Evolutionary conservation across 225 moss, liverwort and hornwort species (phyloP).

Genomic region (Thuidium tamariscinum): DNA sequence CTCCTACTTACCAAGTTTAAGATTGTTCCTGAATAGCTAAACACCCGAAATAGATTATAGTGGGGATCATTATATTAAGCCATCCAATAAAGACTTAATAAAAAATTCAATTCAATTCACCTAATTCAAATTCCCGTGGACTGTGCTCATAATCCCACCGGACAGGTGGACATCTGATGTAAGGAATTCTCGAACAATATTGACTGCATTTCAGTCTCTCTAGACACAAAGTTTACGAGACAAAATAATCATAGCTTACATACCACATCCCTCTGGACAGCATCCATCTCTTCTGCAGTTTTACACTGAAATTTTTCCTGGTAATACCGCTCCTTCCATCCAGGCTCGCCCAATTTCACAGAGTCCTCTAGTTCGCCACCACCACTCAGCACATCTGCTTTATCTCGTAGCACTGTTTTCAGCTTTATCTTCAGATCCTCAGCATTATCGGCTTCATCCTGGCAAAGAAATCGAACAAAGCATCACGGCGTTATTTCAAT

Average conservation of each 20-base stretch:
- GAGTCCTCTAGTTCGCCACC: slow-evolving; percentile 78
- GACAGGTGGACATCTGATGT: not conserved
- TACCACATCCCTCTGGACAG: slow-evolving; percentile 87
- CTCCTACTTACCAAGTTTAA: not conserved
- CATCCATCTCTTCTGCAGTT: slow-evolving; percentile 62
- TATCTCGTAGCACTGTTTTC: slow-evolving; percentile 81
- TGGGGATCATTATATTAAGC: not conserved
- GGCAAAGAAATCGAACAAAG: slow-evolving; percentile 2
- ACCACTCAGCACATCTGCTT: slow-evolving; percentile 82
- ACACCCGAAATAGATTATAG: not conserved
- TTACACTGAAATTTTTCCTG: slow-evolving; percentile 65
- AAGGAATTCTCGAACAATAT: not conserved
- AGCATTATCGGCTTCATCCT: slow-evolving; percentile 67
- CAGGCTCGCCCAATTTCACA: slow-evolving; percentile 87
- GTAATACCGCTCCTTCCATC: slow-evolving; percentile 96
- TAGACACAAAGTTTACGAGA: not conserved
- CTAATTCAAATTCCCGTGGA: not conserved
- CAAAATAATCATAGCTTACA: not conserved
- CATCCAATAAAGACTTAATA: not conserved
- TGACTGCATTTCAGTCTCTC: not conserved
- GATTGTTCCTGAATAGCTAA: not conserved
- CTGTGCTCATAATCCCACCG: not conserved
- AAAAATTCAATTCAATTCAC: not conserved
- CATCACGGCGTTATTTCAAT: not conserved
- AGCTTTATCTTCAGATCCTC: slow-evolving; percentile 85